Base-by-base conservation (phyloP, 2,329 filamentous ascomycete species). In the Orbilia brochopaga region DNA sequence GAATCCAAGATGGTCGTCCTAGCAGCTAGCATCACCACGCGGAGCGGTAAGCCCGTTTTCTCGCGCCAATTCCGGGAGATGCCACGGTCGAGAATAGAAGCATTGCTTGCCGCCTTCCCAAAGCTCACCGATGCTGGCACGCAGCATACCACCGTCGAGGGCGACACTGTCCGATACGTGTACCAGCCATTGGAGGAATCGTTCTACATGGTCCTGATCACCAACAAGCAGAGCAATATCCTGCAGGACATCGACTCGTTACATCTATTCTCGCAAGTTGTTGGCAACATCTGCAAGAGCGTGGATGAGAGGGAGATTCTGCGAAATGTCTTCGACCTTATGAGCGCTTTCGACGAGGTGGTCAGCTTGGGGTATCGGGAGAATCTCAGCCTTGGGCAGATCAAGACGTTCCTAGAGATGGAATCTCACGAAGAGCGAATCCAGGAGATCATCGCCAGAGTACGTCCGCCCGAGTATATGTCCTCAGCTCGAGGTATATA, bases 321-420 rank as follows among this genome's bases (percentile, higher is more conserved):
- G 73, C 89, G 89, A 80, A 96, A 97, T 86, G 91, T 94, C 59
- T 99, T 95, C 79, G 95, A 99, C 79, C 85, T 99, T 44, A 87
- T 99, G 74, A 95, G 91, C 80, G 94, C 94, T 52, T 99, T 97
- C 78, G 94, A 99, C 78, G 94, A 99, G 83, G 85, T 99, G 69
- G 93, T 99, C 72, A 97, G 93, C 0, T 84, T 96, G 74, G 94
- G 94, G 11, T 97, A 99, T 82, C 83, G 94, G 78, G 94, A 99
- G 83, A 99, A 99, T 81, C 83, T 99, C 76, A 95, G 93, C 23
- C 86, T 99, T 77, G 91, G 88, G 81, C 95, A 99, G 82, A 99
- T 99, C 83, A 97, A 95, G 85, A 97, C 94, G 1, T 99, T 99
- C 84, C 81, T 99, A 76, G 95, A 97, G 79, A 99, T 99, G 94